phyloP scores from a whole-genome alignment of 2,329 filamentous ascomycete genomes.

The Epichloe elymi region DNA sequence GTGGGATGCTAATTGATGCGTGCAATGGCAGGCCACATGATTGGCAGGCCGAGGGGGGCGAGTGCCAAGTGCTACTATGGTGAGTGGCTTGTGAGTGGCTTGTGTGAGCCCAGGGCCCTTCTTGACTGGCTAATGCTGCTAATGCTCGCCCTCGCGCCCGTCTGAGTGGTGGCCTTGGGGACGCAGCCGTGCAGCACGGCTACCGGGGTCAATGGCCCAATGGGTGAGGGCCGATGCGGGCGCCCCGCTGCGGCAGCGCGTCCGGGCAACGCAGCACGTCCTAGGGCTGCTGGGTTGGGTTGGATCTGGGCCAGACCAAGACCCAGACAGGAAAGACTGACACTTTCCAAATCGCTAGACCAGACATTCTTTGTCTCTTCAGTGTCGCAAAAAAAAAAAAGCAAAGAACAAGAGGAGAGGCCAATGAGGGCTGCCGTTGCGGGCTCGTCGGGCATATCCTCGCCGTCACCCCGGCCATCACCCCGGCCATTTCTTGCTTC shows the following conservation, averaged over 20 bases:
- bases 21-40: slow-evolving; percentile 17
- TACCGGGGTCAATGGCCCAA: neutral
- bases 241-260: slow-evolving; percentile 2
- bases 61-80: slow-evolving; percentile 1
- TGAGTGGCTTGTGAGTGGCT: slow-evolving; percentile 9
- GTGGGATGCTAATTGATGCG: slow-evolving; percentile 11
- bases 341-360: too few relatives aligned
- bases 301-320: too few relatives aligned
- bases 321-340: too few relatives aligned
- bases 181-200: slow-evolving; percentile 1
- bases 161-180: neutral
- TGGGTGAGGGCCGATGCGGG: neutral
- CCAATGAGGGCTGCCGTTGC: too few relatives aligned
- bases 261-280: neutral
- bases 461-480: too few relatives aligned
- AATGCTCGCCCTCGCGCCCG: neutral
- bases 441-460: too few relatives aligned
- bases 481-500: neutral
- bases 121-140: neutral
- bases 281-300: neutral
- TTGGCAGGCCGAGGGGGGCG: slow-evolving; percentile 14
- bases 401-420: too few relatives aligned
- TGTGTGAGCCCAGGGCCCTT: neutral
- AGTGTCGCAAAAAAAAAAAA: too few relatives aligned
- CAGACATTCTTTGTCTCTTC: too few relatives aligned